These are phyloP conservation scores for Mycena sp. DNA, from an alignment of 1,284 basidiomycete genomes.

Conservation along the genomic window DNA sequence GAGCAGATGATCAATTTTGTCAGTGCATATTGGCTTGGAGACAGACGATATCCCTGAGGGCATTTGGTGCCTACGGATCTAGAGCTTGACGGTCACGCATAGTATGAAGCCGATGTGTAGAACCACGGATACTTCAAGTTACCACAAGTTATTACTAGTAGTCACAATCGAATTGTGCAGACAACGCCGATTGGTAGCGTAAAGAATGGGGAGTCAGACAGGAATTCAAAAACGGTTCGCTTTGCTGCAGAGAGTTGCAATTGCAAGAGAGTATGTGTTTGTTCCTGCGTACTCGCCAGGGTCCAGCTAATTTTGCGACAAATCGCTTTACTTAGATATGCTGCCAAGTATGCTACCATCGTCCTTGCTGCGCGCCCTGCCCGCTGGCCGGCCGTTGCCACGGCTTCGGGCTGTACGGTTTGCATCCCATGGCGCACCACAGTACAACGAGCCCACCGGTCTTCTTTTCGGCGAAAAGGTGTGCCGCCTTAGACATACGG, in stretches of 20 bases:
- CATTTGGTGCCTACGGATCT: too few relatives aligned
- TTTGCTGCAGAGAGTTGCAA: not conserved
- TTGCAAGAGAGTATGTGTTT: conserved; percentile 20
- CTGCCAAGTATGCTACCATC: conserved; percentile 44
- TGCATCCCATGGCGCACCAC: conserved; percentile 81
- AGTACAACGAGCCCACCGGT: conserved; percentile 90
- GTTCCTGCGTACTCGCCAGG: conserved; percentile 15
- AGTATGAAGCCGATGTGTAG: too few relatives aligned
- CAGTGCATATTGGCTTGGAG: too few relatives aligned
- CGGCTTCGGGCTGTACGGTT: conserved; percentile 53
- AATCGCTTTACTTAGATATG: conserved; percentile 3
- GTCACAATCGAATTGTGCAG: too few relatives aligned
- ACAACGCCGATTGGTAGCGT: too few relatives aligned
- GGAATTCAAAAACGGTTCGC: not conserved
- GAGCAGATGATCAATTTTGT: too few relatives aligned
- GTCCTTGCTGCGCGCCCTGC: conserved; percentile 50
- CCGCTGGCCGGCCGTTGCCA: conserved; percentile 42
- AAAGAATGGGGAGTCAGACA: too few relatives aligned
- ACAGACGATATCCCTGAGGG: too few relatives aligned
- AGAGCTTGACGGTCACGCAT: too few relatives aligned
- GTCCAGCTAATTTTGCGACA: conserved; percentile 4
- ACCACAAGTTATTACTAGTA: too few relatives aligned
- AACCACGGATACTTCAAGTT: too few relatives aligned
- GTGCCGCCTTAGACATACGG: conserved; percentile 30
- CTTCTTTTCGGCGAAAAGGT: conserved; percentile 92